Conservation (phyloP, 2,329 filamentous ascomycete genomes). For the Sporothrix pallida region DNA sequence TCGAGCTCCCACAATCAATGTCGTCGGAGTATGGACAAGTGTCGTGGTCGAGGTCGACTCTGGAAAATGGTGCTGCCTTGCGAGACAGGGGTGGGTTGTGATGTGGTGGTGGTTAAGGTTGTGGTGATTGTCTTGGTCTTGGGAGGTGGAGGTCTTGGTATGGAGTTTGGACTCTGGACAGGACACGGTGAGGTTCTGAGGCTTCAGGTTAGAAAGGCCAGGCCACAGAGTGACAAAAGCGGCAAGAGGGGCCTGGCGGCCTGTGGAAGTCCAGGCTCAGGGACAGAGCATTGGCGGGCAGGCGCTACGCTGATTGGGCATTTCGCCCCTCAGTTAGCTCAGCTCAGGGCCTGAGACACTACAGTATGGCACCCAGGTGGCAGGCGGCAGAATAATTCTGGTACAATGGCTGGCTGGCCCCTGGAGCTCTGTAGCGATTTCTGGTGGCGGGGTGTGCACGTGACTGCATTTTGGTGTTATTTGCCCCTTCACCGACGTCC, state of each 20-base stretch:
- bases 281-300: constrained; percentile 10
- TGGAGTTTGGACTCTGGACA: neutral
- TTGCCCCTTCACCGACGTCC: constrained; percentile 19
- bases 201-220: neutral
- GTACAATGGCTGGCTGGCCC: neutral
- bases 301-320: constrained; percentile 15
- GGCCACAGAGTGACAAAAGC: neutral
- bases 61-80: constrained; percentile 22
- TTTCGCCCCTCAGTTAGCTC: constrained; percentile 7
- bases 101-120: neutral
- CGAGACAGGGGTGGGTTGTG: constrained; percentile 22
- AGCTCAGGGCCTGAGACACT: constrained; percentile 9
- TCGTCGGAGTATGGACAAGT: neutral
- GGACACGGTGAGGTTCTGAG: constrained; percentile 22
- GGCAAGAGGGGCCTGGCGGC: neutral
- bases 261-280: constrained; percentile 4
- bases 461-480: constrained; percentile 18
- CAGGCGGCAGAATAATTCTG: too few relatives aligned
- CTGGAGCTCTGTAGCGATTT: neutral
- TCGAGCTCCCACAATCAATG: constrained; percentile 6
- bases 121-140: neutral
- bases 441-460: constrained; percentile 28
- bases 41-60: neutral
- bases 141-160: neutral
- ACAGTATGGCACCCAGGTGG: too few relatives aligned